Percentiles rank a stretch among this genome's conserved stretches.
Evolutionary conservation across 345 rosid genomes (phyloP).

Genomic region (Rhodamnia rubescens): DNA sequence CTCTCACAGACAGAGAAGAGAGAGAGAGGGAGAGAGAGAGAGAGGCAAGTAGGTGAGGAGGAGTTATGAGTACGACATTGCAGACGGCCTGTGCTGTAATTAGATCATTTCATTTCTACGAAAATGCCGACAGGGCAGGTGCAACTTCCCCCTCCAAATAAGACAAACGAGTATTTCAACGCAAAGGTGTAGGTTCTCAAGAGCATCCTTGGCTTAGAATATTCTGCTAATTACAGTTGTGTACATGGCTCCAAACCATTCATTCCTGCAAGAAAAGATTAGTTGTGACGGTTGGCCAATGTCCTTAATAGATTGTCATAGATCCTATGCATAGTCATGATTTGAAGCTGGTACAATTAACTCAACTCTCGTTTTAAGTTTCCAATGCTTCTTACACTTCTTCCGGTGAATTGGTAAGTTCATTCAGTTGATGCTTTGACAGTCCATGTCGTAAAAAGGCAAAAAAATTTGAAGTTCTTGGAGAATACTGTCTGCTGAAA

Average conservation of each 20-base stretch:
- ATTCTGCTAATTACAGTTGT: neutral
- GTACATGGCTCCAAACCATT: neutral
- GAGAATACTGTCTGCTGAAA: neutral
- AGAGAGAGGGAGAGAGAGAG: neutral
- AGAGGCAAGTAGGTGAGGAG: neutral
- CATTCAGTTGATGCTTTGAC: neutral
- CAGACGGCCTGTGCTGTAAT: neutral
- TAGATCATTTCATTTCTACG: neutral
- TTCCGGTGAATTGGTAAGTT: neutral
- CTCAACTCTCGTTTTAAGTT: neutral
- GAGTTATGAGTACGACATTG: neutral
- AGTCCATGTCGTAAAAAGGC: neutral
- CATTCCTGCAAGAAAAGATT: neutral
- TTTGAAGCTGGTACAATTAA: neutral
- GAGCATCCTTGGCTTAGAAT: neutral
- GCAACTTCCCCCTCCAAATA: neutral
- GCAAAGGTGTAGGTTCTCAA: neutral
- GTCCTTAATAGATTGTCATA: neutral
- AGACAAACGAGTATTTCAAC: neutral
- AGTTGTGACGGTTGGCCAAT: neutral
- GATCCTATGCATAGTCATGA: neutral
- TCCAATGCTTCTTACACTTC: neutral
- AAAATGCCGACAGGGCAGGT: neutral
- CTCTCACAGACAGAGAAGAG: neutral
- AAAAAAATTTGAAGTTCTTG: neutral